These are phyloP conservation scores for Lasiosphaeria hispida DNA, from an alignment of 495 filamentous ascomycete species.

Conservation along the genomic window DNA sequence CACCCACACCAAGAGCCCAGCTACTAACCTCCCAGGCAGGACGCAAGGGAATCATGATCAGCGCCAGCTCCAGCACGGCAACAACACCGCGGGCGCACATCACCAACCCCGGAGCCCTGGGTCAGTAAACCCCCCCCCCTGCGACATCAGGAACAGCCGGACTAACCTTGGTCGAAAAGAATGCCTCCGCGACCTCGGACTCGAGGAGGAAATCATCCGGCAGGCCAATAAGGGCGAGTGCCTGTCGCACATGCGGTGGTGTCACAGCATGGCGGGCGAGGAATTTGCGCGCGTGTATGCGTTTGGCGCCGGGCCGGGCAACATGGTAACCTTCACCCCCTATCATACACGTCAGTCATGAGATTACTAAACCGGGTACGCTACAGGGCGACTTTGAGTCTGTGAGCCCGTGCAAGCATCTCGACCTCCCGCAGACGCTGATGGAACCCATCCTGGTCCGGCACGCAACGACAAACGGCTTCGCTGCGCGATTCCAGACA, in stretches of 20 bases:
- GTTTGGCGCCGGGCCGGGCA: constrained; percentile 47
- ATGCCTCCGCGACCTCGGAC: constrained; percentile 51
- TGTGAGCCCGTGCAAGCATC: constrained; percentile 41
- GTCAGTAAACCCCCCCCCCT: neutral
- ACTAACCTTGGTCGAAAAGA: constrained; percentile 25
- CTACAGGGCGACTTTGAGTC: constrained; percentile 49
- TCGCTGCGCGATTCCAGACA: constrained; percentile 38
- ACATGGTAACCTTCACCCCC: constrained; percentile 28
- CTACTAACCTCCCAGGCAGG: constrained; percentile 20
- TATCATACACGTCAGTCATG: neutral
- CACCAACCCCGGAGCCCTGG: constrained; percentile 33
- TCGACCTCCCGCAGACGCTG: constrained; percentile 46
- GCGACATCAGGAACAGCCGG: neutral
- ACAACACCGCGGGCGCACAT: constrained; percentile 51
- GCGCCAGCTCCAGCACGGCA: constrained; percentile 37
- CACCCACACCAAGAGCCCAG: neutral
- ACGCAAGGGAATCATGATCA: constrained; percentile 46
- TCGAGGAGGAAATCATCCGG: constrained; percentile 37
- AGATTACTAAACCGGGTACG: neutral
- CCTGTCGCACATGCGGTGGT: constrained; percentile 50
- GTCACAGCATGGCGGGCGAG: constrained; percentile 49
- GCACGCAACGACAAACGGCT: constrained; percentile 37
- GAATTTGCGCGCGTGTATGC: constrained; percentile 49
- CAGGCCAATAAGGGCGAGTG: constrained; percentile 30
- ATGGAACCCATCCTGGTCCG: constrained; percentile 49